Evolutionary conservation across 208 protist species (phyloP).

Genomic region (Trypanosoma vivax): DNA sequence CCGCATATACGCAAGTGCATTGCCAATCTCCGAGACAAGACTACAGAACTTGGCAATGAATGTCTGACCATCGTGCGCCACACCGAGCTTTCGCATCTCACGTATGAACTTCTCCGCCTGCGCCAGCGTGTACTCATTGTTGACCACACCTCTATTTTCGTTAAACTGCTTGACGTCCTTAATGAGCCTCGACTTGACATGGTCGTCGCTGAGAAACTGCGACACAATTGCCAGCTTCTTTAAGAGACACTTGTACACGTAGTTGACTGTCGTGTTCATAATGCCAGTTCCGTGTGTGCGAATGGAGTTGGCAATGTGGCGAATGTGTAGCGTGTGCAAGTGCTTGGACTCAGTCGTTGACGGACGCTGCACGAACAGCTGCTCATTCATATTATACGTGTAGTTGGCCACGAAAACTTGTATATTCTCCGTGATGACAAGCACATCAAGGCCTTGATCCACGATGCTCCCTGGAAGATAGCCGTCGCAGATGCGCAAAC

Average conservation of each 20-base stretch:
- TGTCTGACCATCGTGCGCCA: constrained; percentile 60
- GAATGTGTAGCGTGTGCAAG: constrained; percentile 94
- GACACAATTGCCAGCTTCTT: constrained; percentile 93
- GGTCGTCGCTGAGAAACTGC: constrained; percentile 96
- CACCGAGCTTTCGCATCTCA: constrained; percentile 90
- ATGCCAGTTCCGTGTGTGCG: constrained; percentile 96
- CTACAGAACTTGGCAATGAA: constrained; percentile 92
- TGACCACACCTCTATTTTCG: constrained; percentile 48
- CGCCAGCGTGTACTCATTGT: constrained; percentile 85
- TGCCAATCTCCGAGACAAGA: constrained; percentile 97
- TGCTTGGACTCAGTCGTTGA: constrained; percentile 78
- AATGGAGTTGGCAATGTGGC: constrained; percentile 96
- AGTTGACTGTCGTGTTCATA: constrained; percentile 98
- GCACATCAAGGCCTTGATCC: constrained; percentile 94
- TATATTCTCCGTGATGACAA: constrained; percentile 97
- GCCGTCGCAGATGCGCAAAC: constrained; percentile 80
- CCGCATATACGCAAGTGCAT: constrained; percentile 96
- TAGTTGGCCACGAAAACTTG: constrained; percentile 95
- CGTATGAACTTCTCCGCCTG: constrained; percentile 88
- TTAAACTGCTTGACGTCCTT: constrained; percentile 67
- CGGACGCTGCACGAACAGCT: constrained; percentile 93
- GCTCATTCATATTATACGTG: constrained; percentile 97
- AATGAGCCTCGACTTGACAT: constrained; percentile 89
- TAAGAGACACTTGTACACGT: constrained; percentile 93
- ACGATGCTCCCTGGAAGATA: constrained; percentile 91